Percentiles rank a stretch among this genome's conserved stretches.
These are phyloP conservation scores for Colletotrichum endophyticum DNA, from an alignment of 2,329 filamentous ascomycete species.

Conservation along the genomic window DNA sequence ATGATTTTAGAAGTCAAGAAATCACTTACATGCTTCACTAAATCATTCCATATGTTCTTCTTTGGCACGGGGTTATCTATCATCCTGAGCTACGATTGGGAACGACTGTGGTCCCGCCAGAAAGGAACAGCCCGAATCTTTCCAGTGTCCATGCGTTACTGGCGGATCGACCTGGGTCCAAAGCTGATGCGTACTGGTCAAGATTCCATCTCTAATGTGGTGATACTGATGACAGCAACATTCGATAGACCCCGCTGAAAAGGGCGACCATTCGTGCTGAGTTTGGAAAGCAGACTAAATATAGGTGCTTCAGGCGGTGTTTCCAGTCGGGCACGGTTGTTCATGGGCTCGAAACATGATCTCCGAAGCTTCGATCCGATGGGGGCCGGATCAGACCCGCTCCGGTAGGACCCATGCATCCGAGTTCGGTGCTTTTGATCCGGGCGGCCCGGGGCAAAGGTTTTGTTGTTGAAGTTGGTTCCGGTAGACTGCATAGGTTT, in stretches of 20 bases:
- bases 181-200: fast-evolving
- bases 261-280: neutral
- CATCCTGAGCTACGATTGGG: fast-evolving
- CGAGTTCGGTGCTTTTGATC: neutral
- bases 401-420: neutral
- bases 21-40: neutral
- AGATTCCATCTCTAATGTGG: neutral
- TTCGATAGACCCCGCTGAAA: neutral
- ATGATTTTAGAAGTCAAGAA: neutral
- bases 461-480: neutral
- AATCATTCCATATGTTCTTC: neutral
- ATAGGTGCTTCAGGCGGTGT: neutral
- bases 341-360: neutral
- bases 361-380: neutral
- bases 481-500: neutral
- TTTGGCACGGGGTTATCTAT: neutral
- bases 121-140: fast-evolving
- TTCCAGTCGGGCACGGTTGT: neutral
- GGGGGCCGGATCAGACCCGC: neutral
- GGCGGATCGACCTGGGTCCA: neutral
- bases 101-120: neutral
- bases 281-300: neutral
- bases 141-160: neutral
- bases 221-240: neutral
- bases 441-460: too few relatives aligned